Conservation (phyloP, 2,329 filamentous ascomycete genomes). For the Fusarium nelsonii region DNA sequence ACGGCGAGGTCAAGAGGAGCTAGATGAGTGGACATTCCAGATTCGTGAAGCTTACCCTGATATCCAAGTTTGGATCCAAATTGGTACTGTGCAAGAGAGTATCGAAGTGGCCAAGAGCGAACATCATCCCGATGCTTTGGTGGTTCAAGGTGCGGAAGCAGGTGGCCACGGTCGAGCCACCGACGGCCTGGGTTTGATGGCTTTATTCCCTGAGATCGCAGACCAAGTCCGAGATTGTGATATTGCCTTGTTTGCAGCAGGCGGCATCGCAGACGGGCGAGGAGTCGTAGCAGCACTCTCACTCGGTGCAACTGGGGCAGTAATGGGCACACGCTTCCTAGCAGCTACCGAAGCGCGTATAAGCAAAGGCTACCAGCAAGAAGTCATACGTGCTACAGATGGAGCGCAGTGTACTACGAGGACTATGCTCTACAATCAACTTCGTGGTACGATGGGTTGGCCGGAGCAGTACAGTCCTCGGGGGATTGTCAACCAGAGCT, state of each 20-base stretch:
- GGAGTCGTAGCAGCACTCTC: conserved; percentile 63
- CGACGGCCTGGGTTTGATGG: conserved; percentile 59
- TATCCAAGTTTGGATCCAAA: conserved; percentile 66
- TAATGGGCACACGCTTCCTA: conserved; percentile 74
- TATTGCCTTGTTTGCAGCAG: conserved; percentile 64
- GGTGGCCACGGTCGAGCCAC: conserved; percentile 64
- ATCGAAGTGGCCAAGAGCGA: conserved; percentile 54
- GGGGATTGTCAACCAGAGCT: conserved; percentile 55
- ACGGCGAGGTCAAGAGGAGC: conserved; percentile 50
- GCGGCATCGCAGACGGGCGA: conserved; percentile 65
- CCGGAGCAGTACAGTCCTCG: conserved; percentile 57
- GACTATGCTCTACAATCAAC: conserved; percentile 60
- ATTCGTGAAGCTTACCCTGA: conserved; percentile 56
- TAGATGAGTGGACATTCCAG: conserved; percentile 59
- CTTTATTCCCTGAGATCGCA: conserved; percentile 63
- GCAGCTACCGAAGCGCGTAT: conserved; percentile 59
- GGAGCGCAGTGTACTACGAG: conserved; percentile 56
- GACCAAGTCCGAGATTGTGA: conserved; percentile 54
- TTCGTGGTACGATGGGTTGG: conserved; percentile 57
- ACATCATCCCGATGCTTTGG: conserved; percentile 61
- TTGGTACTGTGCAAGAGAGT: conserved; percentile 63
- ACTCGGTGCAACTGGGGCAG: conserved; percentile 66
- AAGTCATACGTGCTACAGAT: conserved; percentile 56
- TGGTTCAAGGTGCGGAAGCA: conserved; percentile 66
- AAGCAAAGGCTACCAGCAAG: conserved; percentile 57